Evolutionary conservation across 1,139 yeast genomes (phyloP), one percentile per base, ranked within the genome.

Genomic region (Yamadazyma dendronema): DNA sequence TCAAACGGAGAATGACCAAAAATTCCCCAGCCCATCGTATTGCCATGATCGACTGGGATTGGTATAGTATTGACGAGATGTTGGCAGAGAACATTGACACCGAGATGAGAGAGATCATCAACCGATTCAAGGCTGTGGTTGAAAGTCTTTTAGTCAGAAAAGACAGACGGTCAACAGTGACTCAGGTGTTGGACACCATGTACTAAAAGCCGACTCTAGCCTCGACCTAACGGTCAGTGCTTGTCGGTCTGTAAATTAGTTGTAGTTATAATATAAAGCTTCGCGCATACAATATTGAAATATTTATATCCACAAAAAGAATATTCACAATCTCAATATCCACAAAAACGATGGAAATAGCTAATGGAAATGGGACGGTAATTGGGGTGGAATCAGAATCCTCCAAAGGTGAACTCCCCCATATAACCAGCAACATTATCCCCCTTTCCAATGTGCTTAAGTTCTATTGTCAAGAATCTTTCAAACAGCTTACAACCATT

Each of bases 11-110:
- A 36, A 58, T 80, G 47, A 67, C 74, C 26, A 71, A 78, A 31
- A 75, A 81, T 35, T 75, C 83, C 42, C 80, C 89, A 0, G 83
- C 95, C 1, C 96, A 90, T 59, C 67, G 97, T 40, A 92, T 92
- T 29, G 97, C 97, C 6, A 78, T 92, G 59, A 82, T 87, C 30
- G 95, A 86, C 46, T 92, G 98, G 98, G 76, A 75, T 30, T 92
- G 97, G 97, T 71, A 56, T 46, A 47, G 49, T 4, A 52, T 59
- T 8, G 39, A 50, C n/a, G 61, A 57, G 19, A 41, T 57, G 34
- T 44, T 46, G 11, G 48, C 49, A 30, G 44, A 41, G 11, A 37
- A 40, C 17, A 17, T 53, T 3, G 50, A 48, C 22, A 41, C 38
- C 1, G 56, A 50, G 24, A 47, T 55, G n/a, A 54, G 50, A 35